Evolutionary conservation across 1,284 basidiomycete species (phyloP).

Genomic region (Polyporus tsugae): DNA sequence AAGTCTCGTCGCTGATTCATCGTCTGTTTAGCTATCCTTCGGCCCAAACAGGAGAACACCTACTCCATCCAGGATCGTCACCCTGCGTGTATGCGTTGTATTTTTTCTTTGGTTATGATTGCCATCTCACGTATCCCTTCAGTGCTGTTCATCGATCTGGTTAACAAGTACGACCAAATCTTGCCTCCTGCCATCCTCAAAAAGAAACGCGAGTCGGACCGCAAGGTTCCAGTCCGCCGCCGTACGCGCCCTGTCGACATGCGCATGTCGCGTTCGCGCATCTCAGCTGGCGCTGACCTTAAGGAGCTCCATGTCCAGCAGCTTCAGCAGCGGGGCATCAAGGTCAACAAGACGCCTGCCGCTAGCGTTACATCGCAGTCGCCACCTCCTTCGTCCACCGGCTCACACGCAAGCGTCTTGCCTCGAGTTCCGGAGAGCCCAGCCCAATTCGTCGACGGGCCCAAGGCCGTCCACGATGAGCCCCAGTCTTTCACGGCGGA

Average conservation of each 20-base stretch:
- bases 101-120: not conserved
- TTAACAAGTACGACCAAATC: constrained; percentile 79
- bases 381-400: constrained; percentile 32
- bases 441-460: constrained; percentile 22
- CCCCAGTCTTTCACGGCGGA: constrained; percentile 21
- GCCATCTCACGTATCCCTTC: not conserved
- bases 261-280: constrained; percentile 73
- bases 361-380: constrained; percentile 17
- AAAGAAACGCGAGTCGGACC: constrained; percentile 88
- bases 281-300: constrained; percentile 52
- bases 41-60: constrained; percentile 85
- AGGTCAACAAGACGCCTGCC: constrained; percentile 19
- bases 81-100: constrained; percentile 63
- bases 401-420: constrained; percentile 9
- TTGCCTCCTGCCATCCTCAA: constrained; percentile 84
- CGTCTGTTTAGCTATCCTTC: constrained; percentile 67
- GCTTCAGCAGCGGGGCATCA: constrained; percentile 41
- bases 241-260: constrained; percentile 91
- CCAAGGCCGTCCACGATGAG: constrained; percentile 16
- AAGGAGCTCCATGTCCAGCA: constrained; percentile 68
- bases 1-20: constrained; percentile 9
- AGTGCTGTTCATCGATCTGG: constrained; percentile 86
- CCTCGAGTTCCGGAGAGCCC: constrained; percentile 27
- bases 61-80: constrained; percentile 89
- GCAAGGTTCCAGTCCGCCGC: constrained; percentile 83